These are phyloP conservation scores for Inonotus hispidus DNA, from an alignment of 1,284 basidiomycete species.

Conservation along the genomic window DNA sequence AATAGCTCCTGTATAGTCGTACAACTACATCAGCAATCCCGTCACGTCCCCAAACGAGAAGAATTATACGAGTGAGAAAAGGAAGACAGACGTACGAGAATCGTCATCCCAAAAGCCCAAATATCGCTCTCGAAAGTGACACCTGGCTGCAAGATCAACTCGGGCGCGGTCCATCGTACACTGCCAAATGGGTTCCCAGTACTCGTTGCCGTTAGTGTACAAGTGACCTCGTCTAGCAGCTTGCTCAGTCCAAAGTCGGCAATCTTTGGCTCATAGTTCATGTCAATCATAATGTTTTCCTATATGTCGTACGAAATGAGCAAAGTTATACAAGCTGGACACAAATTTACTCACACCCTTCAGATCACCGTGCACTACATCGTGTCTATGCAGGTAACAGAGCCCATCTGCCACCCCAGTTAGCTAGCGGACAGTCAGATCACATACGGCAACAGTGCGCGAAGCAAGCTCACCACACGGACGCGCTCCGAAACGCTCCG, in stretches of 20 bases:
- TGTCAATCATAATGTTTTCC: constrained; percentile 17
- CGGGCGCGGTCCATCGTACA: constrained; percentile 15
- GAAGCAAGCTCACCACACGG: constrained; percentile 7
- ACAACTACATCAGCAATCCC: background rate
- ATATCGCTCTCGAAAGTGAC: constrained; percentile 15
- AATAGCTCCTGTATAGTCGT: constrained; percentile 14
- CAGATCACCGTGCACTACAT: constrained; percentile 17
- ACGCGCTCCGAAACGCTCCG: constrained; percentile 6
- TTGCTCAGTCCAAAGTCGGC: constrained; percentile 17
- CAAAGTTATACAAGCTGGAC: background rate
- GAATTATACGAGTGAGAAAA: background rate
- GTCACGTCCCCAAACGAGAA: background rate
- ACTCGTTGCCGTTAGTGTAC: background rate
- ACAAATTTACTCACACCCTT: constrained; percentile 9
- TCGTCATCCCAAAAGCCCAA: constrained; percentile 19
- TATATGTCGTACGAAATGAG: background rate
- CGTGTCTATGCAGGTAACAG: constrained; percentile 16
- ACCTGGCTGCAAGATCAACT: constrained; percentile 11
- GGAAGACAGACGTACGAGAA: background rate
- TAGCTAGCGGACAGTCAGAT: constrained; percentile 5
- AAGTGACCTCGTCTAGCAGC: constrained; percentile 4
- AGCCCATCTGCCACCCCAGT: constrained; percentile 17
- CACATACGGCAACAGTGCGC: background rate
- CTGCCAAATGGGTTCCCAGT: constrained; percentile 9
- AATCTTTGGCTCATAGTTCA: constrained; percentile 12